Conservation (phyloP, 495 filamentous ascomycete species). For the Podospora pseudocomata region DNA sequence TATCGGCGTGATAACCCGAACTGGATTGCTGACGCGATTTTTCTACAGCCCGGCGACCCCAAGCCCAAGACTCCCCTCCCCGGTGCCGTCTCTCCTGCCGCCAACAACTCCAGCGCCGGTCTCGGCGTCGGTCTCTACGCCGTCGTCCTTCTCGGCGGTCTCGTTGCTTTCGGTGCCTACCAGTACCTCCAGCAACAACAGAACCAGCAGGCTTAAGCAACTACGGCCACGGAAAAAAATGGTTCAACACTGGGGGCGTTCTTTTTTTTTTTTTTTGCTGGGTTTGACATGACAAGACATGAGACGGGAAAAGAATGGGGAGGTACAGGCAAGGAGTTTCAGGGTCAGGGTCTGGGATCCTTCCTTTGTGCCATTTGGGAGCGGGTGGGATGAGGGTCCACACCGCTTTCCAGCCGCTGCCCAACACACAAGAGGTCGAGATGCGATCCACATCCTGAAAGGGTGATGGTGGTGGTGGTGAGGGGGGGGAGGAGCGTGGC, state of each 20-base stretch:
- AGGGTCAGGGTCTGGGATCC: neutral
- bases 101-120: slow-evolving; percentile 52
- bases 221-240: neutral
- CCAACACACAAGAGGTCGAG: neutral
- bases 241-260: neutral
- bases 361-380: neutral
- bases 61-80: slow-evolving; percentile 55
- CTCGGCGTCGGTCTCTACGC: slow-evolving; percentile 80
- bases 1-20: slow-evolving; percentile 4
- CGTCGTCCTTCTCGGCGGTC: slow-evolving; percentile 71
- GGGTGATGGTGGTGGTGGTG: neutral
- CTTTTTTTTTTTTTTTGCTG: slow-evolving; percentile 4
- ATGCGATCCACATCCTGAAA: neutral
- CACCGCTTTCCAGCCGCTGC: neutral
- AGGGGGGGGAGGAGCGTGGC: neutral
- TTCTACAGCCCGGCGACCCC: slow-evolving; percentile 76
- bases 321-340: neutral
- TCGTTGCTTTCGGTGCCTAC: slow-evolving; percentile 77
- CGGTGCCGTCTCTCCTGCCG: slow-evolving; percentile 44
- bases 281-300: neutral
- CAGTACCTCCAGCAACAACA: slow-evolving; percentile 73
- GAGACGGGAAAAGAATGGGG: neutral
- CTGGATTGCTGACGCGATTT: slow-evolving; percentile 11
- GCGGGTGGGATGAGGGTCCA: neutral
- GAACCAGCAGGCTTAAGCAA: slow-evolving; percentile 34